A percentile compares a stretch with the other conserved stretches of the same genome.
Evolutionary conservation across 1,139 yeast species (phyloP).

Genomic region (Meyerozyma guilliermondii): DNA sequence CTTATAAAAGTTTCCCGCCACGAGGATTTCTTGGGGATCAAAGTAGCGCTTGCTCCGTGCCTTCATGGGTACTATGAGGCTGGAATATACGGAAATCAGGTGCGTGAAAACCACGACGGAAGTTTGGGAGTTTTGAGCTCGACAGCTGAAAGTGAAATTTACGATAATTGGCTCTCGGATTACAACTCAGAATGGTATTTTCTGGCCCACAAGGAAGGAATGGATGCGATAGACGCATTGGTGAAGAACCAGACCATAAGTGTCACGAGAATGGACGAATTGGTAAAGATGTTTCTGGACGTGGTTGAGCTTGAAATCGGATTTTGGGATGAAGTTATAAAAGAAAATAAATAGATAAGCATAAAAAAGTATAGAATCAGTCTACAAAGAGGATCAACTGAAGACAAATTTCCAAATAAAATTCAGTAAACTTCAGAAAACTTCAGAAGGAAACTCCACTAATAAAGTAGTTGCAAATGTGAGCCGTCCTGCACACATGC

Average conservation of each 20-base stretch:
- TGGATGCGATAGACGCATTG: constrained; percentile 40
- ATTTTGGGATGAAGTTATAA: constrained; percentile 56
- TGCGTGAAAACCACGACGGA: constrained; percentile 9
- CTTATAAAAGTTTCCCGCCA: constrained; percentile 47
- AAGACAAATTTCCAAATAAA: too few relatives aligned
- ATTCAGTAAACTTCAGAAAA: not conserved
- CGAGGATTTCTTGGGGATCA: constrained; percentile 59
- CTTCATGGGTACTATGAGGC: constrained; percentile 68
- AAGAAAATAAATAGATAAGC: constrained; percentile 1
- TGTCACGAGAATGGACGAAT: constrained; percentile 38
- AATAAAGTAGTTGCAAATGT: too few relatives aligned
- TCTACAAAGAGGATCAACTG: too few relatives aligned
- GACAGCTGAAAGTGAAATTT: constrained; percentile 23
- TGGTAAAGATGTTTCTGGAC: constrained; percentile 53
- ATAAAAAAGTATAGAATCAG: too few relatives aligned
- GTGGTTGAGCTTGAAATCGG: constrained; percentile 56
- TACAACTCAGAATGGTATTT: constrained; percentile 55
- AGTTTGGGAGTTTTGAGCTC: constrained; percentile 9
- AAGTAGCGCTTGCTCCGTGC: constrained; percentile 73
- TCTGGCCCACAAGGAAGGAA: constrained; percentile 48
- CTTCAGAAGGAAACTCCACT: not conserved
- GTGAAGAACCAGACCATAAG: constrained; percentile 24
- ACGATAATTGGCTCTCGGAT: constrained; percentile 57
- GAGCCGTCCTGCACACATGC: constrained; percentile 3
- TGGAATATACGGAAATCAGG: constrained; percentile 21